Conservation (phyloP, 2,329 filamentous ascomycete species). For the Fusarium annulatum region DNA sequence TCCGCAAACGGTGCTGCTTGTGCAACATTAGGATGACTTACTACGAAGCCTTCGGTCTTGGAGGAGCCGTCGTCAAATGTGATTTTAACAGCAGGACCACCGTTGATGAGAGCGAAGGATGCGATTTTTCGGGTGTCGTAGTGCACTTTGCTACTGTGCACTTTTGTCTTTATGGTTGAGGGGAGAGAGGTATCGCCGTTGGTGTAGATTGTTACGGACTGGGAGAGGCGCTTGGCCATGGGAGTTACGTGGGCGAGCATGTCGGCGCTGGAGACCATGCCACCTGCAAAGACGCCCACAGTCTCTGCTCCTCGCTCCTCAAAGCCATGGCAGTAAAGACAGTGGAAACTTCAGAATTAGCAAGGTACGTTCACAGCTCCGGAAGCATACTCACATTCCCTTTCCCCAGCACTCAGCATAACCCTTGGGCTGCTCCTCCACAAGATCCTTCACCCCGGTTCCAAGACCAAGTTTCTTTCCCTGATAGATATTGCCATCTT, state of each 20-base stretch:
- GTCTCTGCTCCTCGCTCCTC: slow-evolving; percentile 63
- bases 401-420: slow-evolving; percentile 66
- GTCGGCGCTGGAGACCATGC: slow-evolving; percentile 45
- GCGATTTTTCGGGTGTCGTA: slow-evolving; percentile 52
- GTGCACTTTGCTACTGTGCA: slow-evolving; percentile 50
- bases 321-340: slow-evolving; percentile 69
- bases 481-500: slow-evolving; percentile 53
- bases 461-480: slow-evolving; percentile 67
- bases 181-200: slow-evolving; percentile 54
- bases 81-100: slow-evolving; percentile 48
- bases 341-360: slow-evolving; percentile 59
- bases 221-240: slow-evolving; percentile 57
- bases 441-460: slow-evolving; percentile 62
- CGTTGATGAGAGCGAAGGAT: slow-evolving; percentile 44
- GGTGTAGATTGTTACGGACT: slow-evolving; percentile 62
- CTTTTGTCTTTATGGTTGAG: slow-evolving; percentile 39
- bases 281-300: slow-evolving; percentile 59
- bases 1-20: slow-evolving; percentile 55
- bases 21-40: slow-evolving; percentile 51
- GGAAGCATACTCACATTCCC: slow-evolving; percentile 55
- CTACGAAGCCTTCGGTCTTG: slow-evolving; percentile 54
- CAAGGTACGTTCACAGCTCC: not conserved
- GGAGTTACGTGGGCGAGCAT: slow-evolving; percentile 54
- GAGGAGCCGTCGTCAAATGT: slow-evolving; percentile 54
- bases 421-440: slow-evolving; percentile 61